Percentiles rank a stretch among this genome's conserved stretches.
Conservation (phyloP, 352 stramenopile genomes). For the Phytophthora agathidicida region DNA sequence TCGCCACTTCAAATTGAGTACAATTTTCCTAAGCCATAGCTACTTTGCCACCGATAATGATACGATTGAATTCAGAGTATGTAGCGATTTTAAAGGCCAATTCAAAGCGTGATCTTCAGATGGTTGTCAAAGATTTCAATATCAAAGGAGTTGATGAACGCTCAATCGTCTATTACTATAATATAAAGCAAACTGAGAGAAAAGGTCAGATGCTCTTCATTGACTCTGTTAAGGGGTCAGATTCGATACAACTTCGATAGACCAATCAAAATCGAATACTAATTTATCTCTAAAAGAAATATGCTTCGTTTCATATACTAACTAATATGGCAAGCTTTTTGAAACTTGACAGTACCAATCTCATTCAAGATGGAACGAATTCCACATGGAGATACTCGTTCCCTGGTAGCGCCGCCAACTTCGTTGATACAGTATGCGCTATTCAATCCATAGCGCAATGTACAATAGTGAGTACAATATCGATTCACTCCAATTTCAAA, state of each 20-base stretch:
- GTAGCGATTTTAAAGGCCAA: slow-evolving; percentile 18
- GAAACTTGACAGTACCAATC: slow-evolving; percentile 12
- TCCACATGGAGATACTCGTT: slow-evolving; percentile 2
- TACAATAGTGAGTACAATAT: slow-evolving; percentile 13
- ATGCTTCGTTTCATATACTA: slow-evolving; percentile 9
- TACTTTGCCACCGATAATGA: slow-evolving; percentile 11
- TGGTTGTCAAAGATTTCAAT: slow-evolving; percentile 17
- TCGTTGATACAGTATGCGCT: neutral
- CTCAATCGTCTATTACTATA: slow-evolving; percentile 15
- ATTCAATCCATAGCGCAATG: slow-evolving; percentile 12
- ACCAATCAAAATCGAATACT: slow-evolving; percentile 1
- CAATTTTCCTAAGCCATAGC: slow-evolving; percentile 10
- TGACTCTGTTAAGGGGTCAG: slow-evolving; percentile 6
- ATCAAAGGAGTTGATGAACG: slow-evolving; percentile 13
- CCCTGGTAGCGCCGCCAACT: neutral
- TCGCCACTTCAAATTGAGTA: slow-evolving; percentile 1
- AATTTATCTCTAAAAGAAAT: slow-evolving; percentile 9
- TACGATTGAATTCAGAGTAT: slow-evolving; percentile 9
- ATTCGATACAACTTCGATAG: slow-evolving; percentile 10
- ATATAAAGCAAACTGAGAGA: slow-evolving; percentile 1
- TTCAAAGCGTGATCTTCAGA: slow-evolving; percentile 15
- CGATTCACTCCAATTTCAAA: neutral
- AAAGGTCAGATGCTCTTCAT: slow-evolving; percentile 16
- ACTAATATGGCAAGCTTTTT: slow-evolving; percentile 4
- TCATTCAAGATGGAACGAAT: slow-evolving; percentile 3